A percentile compares a stretch with the other conserved stretches of the same genome.
phyloP scores from a whole-genome alignment of 768 basidiomycete species.

The Sarcodon aspratus region DNA sequence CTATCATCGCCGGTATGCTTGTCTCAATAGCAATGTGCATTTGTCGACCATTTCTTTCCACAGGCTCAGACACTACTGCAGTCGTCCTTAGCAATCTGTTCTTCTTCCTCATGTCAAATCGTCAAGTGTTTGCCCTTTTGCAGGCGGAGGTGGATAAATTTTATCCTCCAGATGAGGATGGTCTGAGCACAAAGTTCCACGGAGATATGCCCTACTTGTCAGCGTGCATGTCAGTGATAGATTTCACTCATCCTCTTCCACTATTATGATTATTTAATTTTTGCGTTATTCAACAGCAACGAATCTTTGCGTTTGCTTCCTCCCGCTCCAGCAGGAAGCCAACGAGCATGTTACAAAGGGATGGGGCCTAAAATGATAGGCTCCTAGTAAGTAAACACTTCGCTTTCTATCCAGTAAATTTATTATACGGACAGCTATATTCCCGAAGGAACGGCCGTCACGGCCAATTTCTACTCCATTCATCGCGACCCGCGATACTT shows the following conservation, averaged over 20 bases:
- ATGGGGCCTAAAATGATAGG: conserved; percentile 18
- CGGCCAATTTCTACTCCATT: not conserved
- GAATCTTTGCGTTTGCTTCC: conserved; percentile 35
- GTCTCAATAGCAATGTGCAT: conserved; percentile 23
- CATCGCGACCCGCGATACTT: not conserved
- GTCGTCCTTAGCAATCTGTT: conserved; percentile 24
- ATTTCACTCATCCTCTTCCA: too few relatives aligned
- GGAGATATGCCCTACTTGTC: not conserved
- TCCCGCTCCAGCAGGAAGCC: conserved; percentile 26
- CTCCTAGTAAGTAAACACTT: conserved; percentile 14
- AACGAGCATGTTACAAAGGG: conserved; percentile 12
- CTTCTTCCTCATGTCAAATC: conserved; percentile 22
- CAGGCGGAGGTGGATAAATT: conserved; percentile 27
- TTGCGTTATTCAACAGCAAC: conserved; percentile 24
- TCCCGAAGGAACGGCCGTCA: not conserved
- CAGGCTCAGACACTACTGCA: conserved; percentile 33
- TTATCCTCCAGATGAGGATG: conserved; percentile 24
- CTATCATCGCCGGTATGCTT: conserved; percentile 33
- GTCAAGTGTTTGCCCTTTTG: conserved; percentile 20
- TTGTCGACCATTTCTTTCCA: not conserved
- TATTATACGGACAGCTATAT: not conserved
- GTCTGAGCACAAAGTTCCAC: not conserved
- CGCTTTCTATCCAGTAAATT: not conserved
- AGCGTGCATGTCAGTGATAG: conserved; percentile 6
- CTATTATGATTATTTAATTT: not conserved